Evolutionary conservation across 2,329 filamentous ascomycete species (phyloP), one percentile per base, ranked within the genome.

Genomic region (Nigrograna mackinnonii): DNA sequence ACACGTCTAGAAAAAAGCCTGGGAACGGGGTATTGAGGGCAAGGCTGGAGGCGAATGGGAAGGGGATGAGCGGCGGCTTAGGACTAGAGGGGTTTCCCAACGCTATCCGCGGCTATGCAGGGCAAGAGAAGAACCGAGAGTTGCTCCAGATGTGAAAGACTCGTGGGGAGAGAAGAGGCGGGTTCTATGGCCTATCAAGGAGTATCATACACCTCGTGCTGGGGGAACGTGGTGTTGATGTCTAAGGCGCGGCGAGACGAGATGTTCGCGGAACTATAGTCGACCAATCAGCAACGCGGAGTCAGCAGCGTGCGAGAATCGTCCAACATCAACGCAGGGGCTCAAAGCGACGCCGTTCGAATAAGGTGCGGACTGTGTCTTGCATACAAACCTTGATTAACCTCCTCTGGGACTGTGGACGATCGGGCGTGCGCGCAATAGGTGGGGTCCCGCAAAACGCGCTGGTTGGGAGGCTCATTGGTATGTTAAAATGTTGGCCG

Each of bases 151-250:
- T 49, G 45, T 40, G 34, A 20, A 37, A 37, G 14, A 33, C 14
- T 33, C 37, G 38, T 51, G 49, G 50, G 41, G 45, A 35, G 33
- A 37, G 17, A 28, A 41, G 26, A 21, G 12, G 11, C n/a, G 21
- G 21, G 21, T 19, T 11, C 11, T 22, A 24, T 32, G 47, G 35
- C 66, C 65, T 69, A 67, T 69, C 54, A 64, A 40, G 44, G 28
- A 18, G 41, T 37, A 44, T 39, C 37, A 37, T 48, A 22, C 40
- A 52, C 54, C 66, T 54, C 64, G 66, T 69, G 66, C 52, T 35
- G 44, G 37, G 30, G 22, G 34, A 41, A 46, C 49, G 49, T 67
- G 60, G 62, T 67, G 64, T 68, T 68, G 64, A 67, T 57, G 53
- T 55, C 47, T 34, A 47, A 44, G 38, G 35, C 17, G 39, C 36